These are phyloP conservation scores for Fusarium lateritium DNA, from an alignment of 2,329 filamentous ascomycete species.

Conservation along the genomic window DNA sequence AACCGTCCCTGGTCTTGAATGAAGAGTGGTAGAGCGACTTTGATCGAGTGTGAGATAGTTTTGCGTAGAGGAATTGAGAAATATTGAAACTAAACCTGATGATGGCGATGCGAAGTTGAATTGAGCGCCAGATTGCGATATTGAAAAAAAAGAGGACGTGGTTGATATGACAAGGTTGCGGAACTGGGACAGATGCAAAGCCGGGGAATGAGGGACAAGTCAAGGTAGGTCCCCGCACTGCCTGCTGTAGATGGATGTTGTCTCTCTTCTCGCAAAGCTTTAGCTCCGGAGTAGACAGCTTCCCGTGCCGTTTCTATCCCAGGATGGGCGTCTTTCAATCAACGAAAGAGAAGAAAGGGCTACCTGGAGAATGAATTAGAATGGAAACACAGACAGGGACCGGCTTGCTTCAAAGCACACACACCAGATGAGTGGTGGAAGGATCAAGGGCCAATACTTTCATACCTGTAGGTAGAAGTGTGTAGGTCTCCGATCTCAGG, in stretches of 20 bases:
- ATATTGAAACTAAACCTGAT: constrained; percentile 11
- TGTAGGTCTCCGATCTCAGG: constrained; percentile 46
- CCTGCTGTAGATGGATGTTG: constrained; percentile 40
- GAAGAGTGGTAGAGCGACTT: constrained; percentile 12
- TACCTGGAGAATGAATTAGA: constrained; percentile 44
- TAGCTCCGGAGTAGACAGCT: constrained; percentile 43
- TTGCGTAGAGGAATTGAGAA: constrained; percentile 14
- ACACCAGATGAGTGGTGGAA: constrained; percentile 44
- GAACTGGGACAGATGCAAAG: constrained; percentile 43
- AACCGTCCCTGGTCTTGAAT: constrained; percentile 15
- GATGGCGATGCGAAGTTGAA: constrained; percentile 19
- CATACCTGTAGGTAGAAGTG: constrained; percentile 29
- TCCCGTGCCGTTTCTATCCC: constrained; percentile 39
- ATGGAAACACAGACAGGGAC: constrained; percentile 42
- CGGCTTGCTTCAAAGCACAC: constrained; percentile 42
- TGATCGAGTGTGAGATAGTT: constrained; percentile 17
- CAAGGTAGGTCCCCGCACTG: constrained; percentile 45
- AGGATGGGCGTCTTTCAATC: constrained; percentile 46
- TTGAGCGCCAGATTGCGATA: constrained; percentile 27
- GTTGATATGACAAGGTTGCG: constrained; percentile 44
- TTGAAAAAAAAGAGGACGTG: constrained; percentile 38
- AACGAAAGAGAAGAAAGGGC: constrained; percentile 40
- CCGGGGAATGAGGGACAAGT: constrained; percentile 42
- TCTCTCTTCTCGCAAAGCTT: constrained; percentile 49
- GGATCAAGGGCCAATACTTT: constrained; percentile 45